phyloP scores from a whole-genome alignment of 1,139 yeast genomes.

The Kurtzmaniella quercitrusa region DNA sequence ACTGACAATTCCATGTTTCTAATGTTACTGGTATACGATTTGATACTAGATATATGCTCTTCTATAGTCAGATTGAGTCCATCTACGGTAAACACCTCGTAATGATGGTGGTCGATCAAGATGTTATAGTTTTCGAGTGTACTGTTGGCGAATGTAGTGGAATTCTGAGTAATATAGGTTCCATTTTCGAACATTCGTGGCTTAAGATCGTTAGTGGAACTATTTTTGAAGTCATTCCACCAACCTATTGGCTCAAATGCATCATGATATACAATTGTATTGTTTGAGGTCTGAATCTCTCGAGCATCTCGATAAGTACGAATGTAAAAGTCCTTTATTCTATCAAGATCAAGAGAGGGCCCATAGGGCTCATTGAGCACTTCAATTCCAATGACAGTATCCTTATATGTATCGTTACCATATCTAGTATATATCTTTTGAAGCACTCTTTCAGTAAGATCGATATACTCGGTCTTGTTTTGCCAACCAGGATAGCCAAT shows the following conservation, averaged over 20 bases:
- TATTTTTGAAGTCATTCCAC: slow-evolving; percentile 39
- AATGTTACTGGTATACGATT: slow-evolving; percentile 33
- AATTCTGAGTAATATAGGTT: background rate
- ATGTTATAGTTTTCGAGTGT: slow-evolving; percentile 32
- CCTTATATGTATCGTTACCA: slow-evolving; percentile 37
- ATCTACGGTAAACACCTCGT: slow-evolving; percentile 49
- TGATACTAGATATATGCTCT: slow-evolving; percentile 34
- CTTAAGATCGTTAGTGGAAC: background rate
- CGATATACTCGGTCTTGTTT: slow-evolving; percentile 33
- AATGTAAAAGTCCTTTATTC: slow-evolving; percentile 38
- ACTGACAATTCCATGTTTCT: slow-evolving; percentile 26
- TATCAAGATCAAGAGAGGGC: slow-evolving; percentile 31
- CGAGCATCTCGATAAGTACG: slow-evolving; percentile 37
- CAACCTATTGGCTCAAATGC: slow-evolving; percentile 49
- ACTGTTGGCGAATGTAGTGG: slow-evolving; percentile 7
- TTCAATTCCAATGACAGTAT: slow-evolving; percentile 57
- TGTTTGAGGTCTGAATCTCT: slow-evolving; percentile 28
- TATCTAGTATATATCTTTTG: slow-evolving; percentile 40
- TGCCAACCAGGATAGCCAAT: slow-evolving; percentile 49
- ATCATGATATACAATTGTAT: slow-evolving; percentile 54
- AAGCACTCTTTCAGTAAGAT: slow-evolving; percentile 42
- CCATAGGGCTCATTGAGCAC: slow-evolving; percentile 65
- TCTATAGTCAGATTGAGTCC: slow-evolving; percentile 36
- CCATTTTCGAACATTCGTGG: background rate
- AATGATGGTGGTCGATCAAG: slow-evolving; percentile 62